These are phyloP conservation scores for Trichosanthes truncata DNA, from an alignment of 306 rosid species.

Conservation along the genomic window DNA sequence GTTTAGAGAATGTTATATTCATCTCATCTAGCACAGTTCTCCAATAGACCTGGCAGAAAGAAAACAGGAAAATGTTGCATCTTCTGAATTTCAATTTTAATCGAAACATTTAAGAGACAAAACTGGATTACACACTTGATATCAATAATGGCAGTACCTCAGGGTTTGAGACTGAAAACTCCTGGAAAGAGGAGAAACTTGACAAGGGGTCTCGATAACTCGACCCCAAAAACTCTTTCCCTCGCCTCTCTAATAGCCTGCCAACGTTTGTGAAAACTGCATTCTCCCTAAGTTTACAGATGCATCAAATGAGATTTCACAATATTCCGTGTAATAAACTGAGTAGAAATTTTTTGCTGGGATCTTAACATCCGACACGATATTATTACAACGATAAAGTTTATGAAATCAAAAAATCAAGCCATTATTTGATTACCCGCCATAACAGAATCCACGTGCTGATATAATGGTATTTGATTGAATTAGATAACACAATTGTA, in stretches of 20 bases:
- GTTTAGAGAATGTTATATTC: conserved; percentile 43
- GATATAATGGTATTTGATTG: neutral
- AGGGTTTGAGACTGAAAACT: conserved; percentile 71
- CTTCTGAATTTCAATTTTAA: conserved; percentile 7
- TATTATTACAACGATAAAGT: neutral
- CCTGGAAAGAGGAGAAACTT: conserved; percentile 65
- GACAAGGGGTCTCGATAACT: conserved; percentile 74
- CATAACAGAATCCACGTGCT: neutral
- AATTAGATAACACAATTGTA: neutral
- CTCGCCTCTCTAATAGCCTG: conserved; percentile 56
- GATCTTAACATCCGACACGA: neutral
- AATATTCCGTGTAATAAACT: neutral
- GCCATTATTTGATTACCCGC: neutral
- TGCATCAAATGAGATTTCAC: conserved; percentile 6
- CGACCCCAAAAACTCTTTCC: conserved; percentile 64
- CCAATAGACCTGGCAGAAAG: conserved; percentile 64
- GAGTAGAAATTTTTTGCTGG: neutral
- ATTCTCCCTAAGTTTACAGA: conserved; percentile 38
- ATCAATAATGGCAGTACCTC: conserved; percentile 35
- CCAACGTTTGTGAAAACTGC: conserved; percentile 61
- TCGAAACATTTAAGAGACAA: neutral
- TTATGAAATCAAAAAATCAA: neutral
- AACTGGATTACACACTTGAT: neutral
- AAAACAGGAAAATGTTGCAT: neutral
- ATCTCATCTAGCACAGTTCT: conserved; percentile 60